A percentile compares a stretch with the other conserved stretches of the same genome.
Evolutionary conservation across 495 filamentous ascomycete species (phyloP).

Genomic region (Pseudoneurospora amorphoporcata): DNA sequence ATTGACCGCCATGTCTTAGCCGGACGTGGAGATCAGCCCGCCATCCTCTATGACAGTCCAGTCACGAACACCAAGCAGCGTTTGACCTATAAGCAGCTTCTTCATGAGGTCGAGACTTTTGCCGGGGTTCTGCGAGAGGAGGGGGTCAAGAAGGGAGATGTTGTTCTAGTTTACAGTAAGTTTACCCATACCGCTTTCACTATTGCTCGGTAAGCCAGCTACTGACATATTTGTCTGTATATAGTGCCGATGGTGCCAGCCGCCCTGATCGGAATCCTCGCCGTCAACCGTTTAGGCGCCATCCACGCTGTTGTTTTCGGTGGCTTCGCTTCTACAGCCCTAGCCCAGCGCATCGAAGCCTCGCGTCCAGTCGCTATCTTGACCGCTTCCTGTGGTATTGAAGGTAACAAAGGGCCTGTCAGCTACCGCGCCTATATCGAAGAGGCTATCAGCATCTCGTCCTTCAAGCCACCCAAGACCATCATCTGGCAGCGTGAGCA

Average conservation of each 20-base stretch:
- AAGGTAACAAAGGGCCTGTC: slow-evolving; percentile 68
- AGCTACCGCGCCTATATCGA: slow-evolving; percentile 62
- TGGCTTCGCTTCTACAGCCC: slow-evolving; percentile 69
- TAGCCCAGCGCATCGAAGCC: slow-evolving; percentile 83
- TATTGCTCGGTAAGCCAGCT: neutral
- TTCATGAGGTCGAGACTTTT: slow-evolving; percentile 73
- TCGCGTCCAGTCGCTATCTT: slow-evolving; percentile 65
- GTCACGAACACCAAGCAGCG: slow-evolving; percentile 65
- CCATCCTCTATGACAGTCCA: slow-evolving; percentile 82
- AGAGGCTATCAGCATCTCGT: slow-evolving; percentile 49
- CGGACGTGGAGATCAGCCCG: slow-evolving; percentile 59
- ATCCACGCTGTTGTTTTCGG: slow-evolving; percentile 91
- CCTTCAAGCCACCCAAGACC: slow-evolving; percentile 53
- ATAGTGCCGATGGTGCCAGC: slow-evolving; percentile 94
- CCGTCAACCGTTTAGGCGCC: slow-evolving; percentile 71
- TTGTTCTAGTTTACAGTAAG: slow-evolving; percentile 88
- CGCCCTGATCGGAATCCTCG: slow-evolving; percentile 73
- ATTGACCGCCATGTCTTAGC: slow-evolving; percentile 75
- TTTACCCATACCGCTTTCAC: neutral
- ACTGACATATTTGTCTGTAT: slow-evolving; percentile 1
- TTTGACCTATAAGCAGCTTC: slow-evolving; percentile 62
- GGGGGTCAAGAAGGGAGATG: slow-evolving; percentile 76
- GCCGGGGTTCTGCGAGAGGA: slow-evolving; percentile 77
- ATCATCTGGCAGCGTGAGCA: slow-evolving; percentile 70
- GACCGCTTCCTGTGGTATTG: slow-evolving; percentile 87